These are phyloP conservation scores for Phytophthora sp. DNA, from an alignment of 352 stramenopile species.

Conservation along the genomic window DNA sequence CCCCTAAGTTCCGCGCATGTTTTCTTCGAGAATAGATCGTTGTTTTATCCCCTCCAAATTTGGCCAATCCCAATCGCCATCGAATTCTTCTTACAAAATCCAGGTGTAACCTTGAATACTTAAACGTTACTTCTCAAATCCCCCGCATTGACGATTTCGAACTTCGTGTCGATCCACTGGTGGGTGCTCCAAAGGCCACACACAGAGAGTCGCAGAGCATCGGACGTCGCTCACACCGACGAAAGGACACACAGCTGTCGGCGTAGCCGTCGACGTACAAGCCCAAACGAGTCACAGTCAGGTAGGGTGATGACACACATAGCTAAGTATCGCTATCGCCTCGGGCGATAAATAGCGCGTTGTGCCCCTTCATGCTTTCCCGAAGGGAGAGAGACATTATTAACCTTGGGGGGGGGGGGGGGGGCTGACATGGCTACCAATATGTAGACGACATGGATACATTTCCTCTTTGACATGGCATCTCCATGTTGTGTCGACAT, in stretches of 20 bases:
- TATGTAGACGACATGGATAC: slow-evolving; percentile 21
- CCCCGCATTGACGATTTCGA: slow-evolving; percentile 48
- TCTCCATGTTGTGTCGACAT: slow-evolving; percentile 5
- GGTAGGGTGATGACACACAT: slow-evolving; percentile 14
- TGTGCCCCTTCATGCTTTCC: slow-evolving; percentile 30
- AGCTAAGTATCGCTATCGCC: too few species aligned
- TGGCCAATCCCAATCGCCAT: slow-evolving; percentile 24
- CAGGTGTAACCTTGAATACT: slow-evolving; percentile 28
- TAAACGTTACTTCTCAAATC: slow-evolving; percentile 41
- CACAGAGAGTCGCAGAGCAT: slow-evolving; percentile 41
- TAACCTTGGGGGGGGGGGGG: not conserved
- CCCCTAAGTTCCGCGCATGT: not conserved
- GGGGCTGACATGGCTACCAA: slow-evolving; percentile 2
- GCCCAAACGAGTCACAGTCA: not conserved
- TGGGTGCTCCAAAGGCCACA: slow-evolving; percentile 51
- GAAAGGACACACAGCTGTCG: slow-evolving; percentile 6
- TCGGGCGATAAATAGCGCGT: slow-evolving; percentile 26
- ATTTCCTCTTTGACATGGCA: slow-evolving; percentile 3
- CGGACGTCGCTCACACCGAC: slow-evolving; percentile 8
- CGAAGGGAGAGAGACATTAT: not conserved
- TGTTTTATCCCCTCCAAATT: slow-evolving; percentile 14
- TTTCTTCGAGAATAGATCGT: slow-evolving; percentile 19
- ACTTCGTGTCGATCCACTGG: slow-evolving; percentile 45
- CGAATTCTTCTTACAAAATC: not conserved
- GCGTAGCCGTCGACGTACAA: slow-evolving; percentile 7